Evolutionary conservation across 2,329 filamentous ascomycete species (phyloP), one percentile per base, ranked within the genome.

Genomic region (Calonectria pseudoreteaudii): DNA sequence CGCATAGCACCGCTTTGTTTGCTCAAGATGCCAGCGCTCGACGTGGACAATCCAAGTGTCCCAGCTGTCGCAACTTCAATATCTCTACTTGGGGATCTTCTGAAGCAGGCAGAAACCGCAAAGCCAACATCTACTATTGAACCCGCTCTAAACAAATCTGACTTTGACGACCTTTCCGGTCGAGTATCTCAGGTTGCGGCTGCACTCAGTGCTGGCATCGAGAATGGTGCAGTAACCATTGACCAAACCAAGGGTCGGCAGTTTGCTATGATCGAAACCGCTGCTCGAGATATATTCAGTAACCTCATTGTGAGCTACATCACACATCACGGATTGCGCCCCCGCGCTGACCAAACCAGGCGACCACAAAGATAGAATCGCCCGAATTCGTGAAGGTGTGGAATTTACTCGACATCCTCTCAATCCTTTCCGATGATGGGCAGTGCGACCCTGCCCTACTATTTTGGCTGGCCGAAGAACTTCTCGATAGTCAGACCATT

Each of bases 401-500:
- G 96, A 97, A 98, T 82, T 88, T 99, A 7, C 91, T 99, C 71
- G 97, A 99, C 82, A 92, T 98, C 52, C 88, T 98, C n/a, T 93
- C 94, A 0, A 92, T 97, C 47, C 92, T 98, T 74, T 96, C 95
- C 74, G 96, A 98, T 81, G 91, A 93, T 82, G 94, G 93, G 88
- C 90, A 89, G 86, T 92, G 88, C 82, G 95, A 98, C 76, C 92
- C 95, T 0, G 94, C 94, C 23, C 88, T 99, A 11, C 89, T 97
- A 10, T 95, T 98, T 81, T 96, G 94, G 90, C 91, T 99, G 20
- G 92, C 98, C 26, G 97, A 99, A 83, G 97, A 98, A 84, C 90
- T 99, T 1, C 90, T 99, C 31, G 97, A 99, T 84, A 98, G 95
- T 81, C 96, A 99, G 84, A 98, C 96, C 0, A 98, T 98, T 52